Conservation (phyloP, 768 basidiomycete species). For the Roridomyces roridus region DNA sequence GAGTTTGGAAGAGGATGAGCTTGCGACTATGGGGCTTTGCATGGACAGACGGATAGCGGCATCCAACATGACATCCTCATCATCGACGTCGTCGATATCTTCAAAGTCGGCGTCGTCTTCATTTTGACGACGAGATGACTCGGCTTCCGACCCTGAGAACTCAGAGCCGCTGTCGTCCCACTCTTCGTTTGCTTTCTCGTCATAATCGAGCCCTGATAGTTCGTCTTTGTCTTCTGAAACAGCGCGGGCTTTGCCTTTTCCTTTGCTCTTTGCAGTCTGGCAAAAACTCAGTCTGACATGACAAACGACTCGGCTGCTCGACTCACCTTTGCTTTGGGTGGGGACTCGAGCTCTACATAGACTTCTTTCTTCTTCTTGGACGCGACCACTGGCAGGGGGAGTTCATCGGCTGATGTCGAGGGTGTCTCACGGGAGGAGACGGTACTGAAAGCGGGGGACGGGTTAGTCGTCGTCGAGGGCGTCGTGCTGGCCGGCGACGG, state of each 20-base stretch:
- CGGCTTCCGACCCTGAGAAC: slow-evolving; percentile 45
- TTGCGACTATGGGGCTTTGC: slow-evolving; percentile 39
- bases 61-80: slow-evolving; percentile 60
- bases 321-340: slow-evolving; percentile 29
- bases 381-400: slow-evolving; percentile 6
- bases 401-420: slow-evolving; percentile 23
- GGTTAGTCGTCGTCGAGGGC: slow-evolving; percentile 23
- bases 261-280: slow-evolving; percentile 34
- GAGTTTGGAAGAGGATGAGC: slow-evolving; percentile 41
- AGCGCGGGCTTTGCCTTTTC: slow-evolving; percentile 43
- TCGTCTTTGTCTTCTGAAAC: slow-evolving; percentile 36
- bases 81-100: slow-evolving; percentile 45
- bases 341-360: slow-evolving; percentile 24
- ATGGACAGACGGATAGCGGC: slow-evolving; percentile 64
- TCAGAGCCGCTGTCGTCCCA: slow-evolving; percentile 68
- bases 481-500: slow-evolving; percentile 21
- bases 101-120: slow-evolving; percentile 20
- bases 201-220: slow-evolving; percentile 40
- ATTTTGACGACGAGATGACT: slow-evolving; percentile 20
- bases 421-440: slow-evolving; percentile 26
- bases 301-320: background rate
- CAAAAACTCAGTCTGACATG: background rate
- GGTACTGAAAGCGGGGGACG: slow-evolving; percentile 27
- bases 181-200: slow-evolving; percentile 46
- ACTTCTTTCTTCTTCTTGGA: slow-evolving; percentile 6